Evolutionary conservation across 2,329 filamentous ascomycete genomes (phyloP).

Genomic region (Colletotrichum sp.): DNA sequence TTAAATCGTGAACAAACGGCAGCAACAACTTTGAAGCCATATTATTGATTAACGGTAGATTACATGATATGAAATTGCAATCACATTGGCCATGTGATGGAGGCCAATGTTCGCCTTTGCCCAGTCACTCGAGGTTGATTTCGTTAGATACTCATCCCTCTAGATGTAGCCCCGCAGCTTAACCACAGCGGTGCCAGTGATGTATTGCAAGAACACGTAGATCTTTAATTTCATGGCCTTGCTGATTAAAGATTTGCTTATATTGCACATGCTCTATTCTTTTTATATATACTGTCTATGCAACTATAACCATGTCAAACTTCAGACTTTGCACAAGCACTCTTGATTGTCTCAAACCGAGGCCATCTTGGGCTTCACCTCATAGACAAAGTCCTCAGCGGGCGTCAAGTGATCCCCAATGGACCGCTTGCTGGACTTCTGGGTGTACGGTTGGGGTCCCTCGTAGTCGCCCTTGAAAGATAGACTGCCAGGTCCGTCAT

Average conservation of each 20-base stretch:
- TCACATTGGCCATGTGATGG: too few species aligned
- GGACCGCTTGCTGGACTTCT: not conserved
- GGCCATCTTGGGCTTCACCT: not conserved
- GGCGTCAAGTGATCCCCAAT: not conserved
- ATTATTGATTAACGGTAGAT: too few species aligned
- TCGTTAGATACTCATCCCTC: too few species aligned
- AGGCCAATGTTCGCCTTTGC: not conserved
- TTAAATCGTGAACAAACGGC: too few species aligned
- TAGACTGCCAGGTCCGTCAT: not conserved
- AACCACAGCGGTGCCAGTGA: not conserved
- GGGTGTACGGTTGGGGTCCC: not conserved
- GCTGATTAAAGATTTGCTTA: accelerated
- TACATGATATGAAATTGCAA: too few species aligned
- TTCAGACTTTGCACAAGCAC: not conserved
- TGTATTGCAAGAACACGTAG: not conserved
- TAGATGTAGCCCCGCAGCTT: too few species aligned
- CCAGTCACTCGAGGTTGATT: not conserved
- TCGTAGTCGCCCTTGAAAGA: not conserved
- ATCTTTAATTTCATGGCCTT: not conserved
- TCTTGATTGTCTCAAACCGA: not conserved
- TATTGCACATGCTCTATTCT: not conserved
- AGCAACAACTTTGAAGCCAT: too few species aligned
- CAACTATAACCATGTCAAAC: not conserved
- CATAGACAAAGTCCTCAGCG: not conserved
- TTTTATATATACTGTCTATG: not conserved